A percentile compares a stretch with the other conserved stretches of the same genome.
Conservation (phyloP, 2,329 filamentous ascomycete species). For the Graphium sp. region DNA sequence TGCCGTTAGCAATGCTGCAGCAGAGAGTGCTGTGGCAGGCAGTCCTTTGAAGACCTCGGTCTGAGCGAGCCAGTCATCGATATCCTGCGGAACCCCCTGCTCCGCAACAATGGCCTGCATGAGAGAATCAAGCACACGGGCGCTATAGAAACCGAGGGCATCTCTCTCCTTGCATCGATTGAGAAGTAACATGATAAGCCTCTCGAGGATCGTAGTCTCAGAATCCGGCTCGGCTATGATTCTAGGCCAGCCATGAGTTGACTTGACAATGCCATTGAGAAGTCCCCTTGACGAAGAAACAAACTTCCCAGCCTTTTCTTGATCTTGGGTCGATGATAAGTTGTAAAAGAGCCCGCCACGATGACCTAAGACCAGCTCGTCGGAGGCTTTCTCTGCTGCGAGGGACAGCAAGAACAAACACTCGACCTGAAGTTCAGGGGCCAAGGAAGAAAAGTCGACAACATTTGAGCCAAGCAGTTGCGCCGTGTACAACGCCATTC, state of each 20-base stretch:
- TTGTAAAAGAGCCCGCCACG: conserved; percentile 17
- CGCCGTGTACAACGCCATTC: conserved; percentile 57
- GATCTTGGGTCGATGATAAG: conserved; percentile 12
- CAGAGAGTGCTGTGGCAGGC: conserved; percentile 26
- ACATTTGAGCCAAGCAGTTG: conserved; percentile 34
- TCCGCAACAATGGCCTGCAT: conserved; percentile 26
- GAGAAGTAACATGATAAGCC: background rate
- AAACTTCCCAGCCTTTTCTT: conserved; percentile 23
- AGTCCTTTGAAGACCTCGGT: conserved; percentile 28
- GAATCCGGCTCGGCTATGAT: too few relatives aligned
- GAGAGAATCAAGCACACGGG: conserved; percentile 31
- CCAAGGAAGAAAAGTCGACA: conserved; percentile 19
- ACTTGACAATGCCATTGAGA: conserved; percentile 16
- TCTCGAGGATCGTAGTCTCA: too few relatives aligned
- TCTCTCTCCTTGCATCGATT: conserved; percentile 20
- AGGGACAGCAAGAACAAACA: conserved; percentile 33
- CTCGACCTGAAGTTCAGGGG: conserved; percentile 26
- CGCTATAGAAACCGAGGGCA: conserved; percentile 30
- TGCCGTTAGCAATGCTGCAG: conserved; percentile 31
- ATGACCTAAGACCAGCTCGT: conserved; percentile 31
- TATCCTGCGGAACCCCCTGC: conserved; percentile 23
- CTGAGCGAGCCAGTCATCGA: conserved; percentile 29
- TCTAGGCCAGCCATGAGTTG: too few relatives aligned
- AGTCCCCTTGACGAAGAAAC: conserved; percentile 20
- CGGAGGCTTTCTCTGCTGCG: conserved; percentile 30